phyloP scores from a whole-genome alignment of 805 yeast genomes.

The Pichia gijzeniarum region DNA sequence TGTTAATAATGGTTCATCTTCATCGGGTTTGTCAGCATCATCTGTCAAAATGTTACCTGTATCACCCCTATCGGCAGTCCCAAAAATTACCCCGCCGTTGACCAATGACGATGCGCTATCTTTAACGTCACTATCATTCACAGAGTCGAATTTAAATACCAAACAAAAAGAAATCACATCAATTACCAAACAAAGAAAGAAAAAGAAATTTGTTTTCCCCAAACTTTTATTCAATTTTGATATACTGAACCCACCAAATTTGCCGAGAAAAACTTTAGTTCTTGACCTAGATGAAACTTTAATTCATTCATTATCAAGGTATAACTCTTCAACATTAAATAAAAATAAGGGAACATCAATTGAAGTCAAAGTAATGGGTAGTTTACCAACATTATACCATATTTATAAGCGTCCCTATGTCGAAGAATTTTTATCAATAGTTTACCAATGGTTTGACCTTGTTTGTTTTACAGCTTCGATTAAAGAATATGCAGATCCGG shows the following conservation, averaged over 20 bases:
- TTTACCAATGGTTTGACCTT: slow-evolving; percentile 79
- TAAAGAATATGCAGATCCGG: slow-evolving; percentile 94
- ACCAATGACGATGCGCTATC: too few relatives aligned
- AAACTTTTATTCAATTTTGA: slow-evolving; percentile 30
- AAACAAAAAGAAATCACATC: not conserved
- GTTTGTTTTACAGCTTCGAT: slow-evolving; percentile 94
- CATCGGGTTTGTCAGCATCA: not conserved
- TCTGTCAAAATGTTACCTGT: not conserved
- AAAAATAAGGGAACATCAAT: slow-evolving; percentile 59
- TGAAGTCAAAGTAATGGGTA: slow-evolving; percentile 61
- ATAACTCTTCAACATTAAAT: slow-evolving; percentile 37
- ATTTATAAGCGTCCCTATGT: slow-evolving; percentile 92
- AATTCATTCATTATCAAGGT: slow-evolving; percentile 81
- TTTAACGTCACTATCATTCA: too few relatives aligned
- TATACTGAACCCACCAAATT: slow-evolving; percentile 27
- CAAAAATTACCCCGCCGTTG: not conserved
- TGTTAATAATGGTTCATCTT: slow-evolving; percentile 3
- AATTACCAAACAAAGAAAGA: slow-evolving; percentile 14
- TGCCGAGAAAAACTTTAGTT: slow-evolving; percentile 55
- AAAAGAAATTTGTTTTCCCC: slow-evolving; percentile 30
- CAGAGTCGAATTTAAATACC: too few relatives aligned
- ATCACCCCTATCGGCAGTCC: not conserved
- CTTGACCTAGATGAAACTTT: slow-evolving; percentile 92
- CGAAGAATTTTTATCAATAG: slow-evolving; percentile 73
- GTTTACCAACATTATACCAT: slow-evolving; percentile 74